Base-by-base conservation (phyloP, 2,329 filamentous ascomycete species). In the Ophiostoma novo-ulmi region DNA sequence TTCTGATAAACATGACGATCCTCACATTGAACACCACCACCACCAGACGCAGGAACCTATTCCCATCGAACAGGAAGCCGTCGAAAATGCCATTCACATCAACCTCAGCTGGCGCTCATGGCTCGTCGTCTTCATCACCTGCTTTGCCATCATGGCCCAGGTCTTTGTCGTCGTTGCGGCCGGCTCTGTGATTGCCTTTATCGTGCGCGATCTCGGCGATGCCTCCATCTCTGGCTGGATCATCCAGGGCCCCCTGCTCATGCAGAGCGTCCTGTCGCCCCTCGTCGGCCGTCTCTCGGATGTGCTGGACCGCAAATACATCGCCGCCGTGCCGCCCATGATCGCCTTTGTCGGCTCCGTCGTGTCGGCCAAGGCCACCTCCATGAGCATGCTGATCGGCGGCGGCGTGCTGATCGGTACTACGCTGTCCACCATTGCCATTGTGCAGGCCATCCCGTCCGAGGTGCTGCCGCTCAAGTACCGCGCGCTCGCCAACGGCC, bases 401-500 rank as follows among this genome's bases (percentile, higher is more conserved):
- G 85, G 85, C n/a, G 84, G 85, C 13, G 82, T 88, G 5, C 77
- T 87, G n/a, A 85, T 87, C 65, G 85, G 85, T 35, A 79, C 79
- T 2, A 86, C 85, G 0, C 79, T 88, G 39, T 78, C 83, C 1
- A 87, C 85, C 0, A 85, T 87, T 55, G 80, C 84, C 13, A 85
- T 87, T 69, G 83, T 86, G 5, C 78, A 87, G 75, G 81, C 85
- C 0, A 87, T 88, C 39, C 84, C 84, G 0, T 82, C 83, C 1
- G 85, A 88, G 76, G 84, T 87, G 35, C 75, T 87, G 41, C 85
- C 85, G 1, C 74, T 87, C 58, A 87, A 87, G 73, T 87, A 84
- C 72, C 80, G 85, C n/a, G 80, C 85, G 20, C 75, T 87, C 6
- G 84, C 85, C 1, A 87, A 87, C 70, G 85, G 85, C 1, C 82